Base-by-base conservation (phyloP, 306 rosid species). In the Lablab purpureus region DNA sequence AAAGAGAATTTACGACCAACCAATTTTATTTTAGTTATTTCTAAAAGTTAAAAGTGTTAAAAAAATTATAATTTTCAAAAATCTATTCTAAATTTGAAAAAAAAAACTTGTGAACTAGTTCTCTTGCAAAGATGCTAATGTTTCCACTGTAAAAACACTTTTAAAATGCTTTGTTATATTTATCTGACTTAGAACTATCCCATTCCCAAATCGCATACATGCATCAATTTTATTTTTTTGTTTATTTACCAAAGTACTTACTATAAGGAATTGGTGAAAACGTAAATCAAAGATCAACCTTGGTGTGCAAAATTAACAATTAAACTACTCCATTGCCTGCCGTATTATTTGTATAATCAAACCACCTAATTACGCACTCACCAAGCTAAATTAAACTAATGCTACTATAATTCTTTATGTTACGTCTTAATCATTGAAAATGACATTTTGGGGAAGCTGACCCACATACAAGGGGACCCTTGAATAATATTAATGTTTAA, bases 341-440 rank as follows among this genome's bases (percentile, higher is more conserved):
- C 56, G 15, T 47, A 64, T 76, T 14, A 74, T 74, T 74, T 46
- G 5, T 47, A 47, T 74, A 58, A 67, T 69, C 37, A 34, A 79
- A 79, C 71, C 2, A 79, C 77, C 43, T 62, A 79, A 70, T 79
- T 79, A 15, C 50, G 52, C 52, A 78, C 71, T 19, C 70, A 18
- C 18, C 13, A 40, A 40, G 45, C 36, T 5, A 7, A 12, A 56
- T 40, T 67, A 67, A 37, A 23, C 28, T 41, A 4, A 27, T n/a
- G 47, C 34, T 43, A 55, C 49, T 43, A 1, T 11, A 54, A 13
- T 54, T 27, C n/a, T 30, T 30, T 30, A 43, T 59, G 37, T 11
- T 18, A 14, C 28, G 71, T 73, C 93, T 67, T 73, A 77, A 81
- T 84, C 84, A 84, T 77, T 68, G 77, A 71, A 73, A 82, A 52